Evolutionary conservation across 495 filamentous ascomycete genomes (phyloP), one percentile per base, ranked within the genome.

Genomic region (Xylaria sp.): DNA sequence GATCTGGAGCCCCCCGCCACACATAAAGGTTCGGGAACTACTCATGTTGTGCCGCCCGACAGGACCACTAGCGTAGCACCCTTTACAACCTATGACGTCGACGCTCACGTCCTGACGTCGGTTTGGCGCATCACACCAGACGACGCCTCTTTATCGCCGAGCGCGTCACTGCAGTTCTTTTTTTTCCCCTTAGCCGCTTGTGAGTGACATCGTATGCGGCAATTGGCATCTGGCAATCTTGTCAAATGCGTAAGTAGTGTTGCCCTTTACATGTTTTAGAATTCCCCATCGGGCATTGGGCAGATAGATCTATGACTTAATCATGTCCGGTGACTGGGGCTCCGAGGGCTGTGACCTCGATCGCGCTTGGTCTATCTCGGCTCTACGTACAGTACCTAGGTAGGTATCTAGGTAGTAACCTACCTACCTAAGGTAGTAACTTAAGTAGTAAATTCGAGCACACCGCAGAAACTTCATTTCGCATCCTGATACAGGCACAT

Each of bases 231-330:
- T 6, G 2, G 44, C 44, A n/a, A 31, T 31, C 40, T 41, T 9
- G 12, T 6, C 46, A 50, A n/a, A 19, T 50, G 46, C 46, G 53
- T 35, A 58, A 58, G 35, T 37, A 37, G 35, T 21, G n/a, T 35
- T 9, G 29, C 31, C 57, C 55, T 31, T 61, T 59, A 59, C 55
- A 33, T 19, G 21, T 29, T 29, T n/a, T 9, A 14, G 2, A 14
- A 19, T 35, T n/a, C n/a, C 26, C 15, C 17, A 65, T 52, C 52
- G 62, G 62, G 24, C 62, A 15, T 33, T 15, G 52, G 8, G n/a
- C 29, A 31, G 48, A 67, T 67, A 31, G 48, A 67, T 67, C 52
- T 68, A 59, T 68, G 66, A 68, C 52, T 24, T 61, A 58, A 68
- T 68, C 1, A 24, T 59, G 31, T 9, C 57, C 19, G 29, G 57